Evolutionary conservation across 495 filamentous ascomycete genomes (phyloP).

Genomic region (Podospora pseudopauciseta): DNA sequence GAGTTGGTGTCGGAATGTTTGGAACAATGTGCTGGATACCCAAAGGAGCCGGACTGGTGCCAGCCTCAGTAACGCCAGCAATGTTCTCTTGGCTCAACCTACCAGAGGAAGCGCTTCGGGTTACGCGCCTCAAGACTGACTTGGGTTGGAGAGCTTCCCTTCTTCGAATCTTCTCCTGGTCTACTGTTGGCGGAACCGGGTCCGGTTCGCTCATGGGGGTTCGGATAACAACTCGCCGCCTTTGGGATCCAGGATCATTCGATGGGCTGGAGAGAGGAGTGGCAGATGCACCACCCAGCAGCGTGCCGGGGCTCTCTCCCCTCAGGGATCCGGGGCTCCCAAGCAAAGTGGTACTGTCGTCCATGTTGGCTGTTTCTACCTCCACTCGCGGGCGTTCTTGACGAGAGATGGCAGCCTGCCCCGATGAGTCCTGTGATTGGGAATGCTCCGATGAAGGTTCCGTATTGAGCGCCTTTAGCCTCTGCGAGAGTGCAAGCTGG

Average conservation of each 20-base stretch:
- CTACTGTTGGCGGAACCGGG: conserved; percentile 32
- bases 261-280: conserved; percentile 8
- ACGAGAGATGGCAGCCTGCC: background rate
- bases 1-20: background rate
- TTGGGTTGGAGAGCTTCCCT: conserved; percentile 29
- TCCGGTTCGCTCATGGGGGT: conserved; percentile 32
- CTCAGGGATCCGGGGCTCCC: background rate
- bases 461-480: background rate
- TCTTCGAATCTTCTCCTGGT: conserved; percentile 39
- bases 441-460: background rate
- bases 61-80: background rate
- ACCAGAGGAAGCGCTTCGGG: conserved; percentile 14
- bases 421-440: background rate
- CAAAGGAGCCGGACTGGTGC: background rate
- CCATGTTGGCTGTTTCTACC: background rate
- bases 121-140: conserved; percentile 40
- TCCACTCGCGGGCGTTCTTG: background rate
- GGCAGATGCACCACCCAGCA: background rate
- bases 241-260: conserved; percentile 6
- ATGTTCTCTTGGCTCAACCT: conserved; percentile 5
- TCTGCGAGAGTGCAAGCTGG: background rate
- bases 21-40: background rate
- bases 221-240: conserved; percentile 37
- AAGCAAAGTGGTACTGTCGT: background rate
- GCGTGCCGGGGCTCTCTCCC: background rate